These are phyloP conservation scores for Stemphylium lycopersici DNA, from an alignment of 2,329 filamentous ascomycete species.

Conservation along the genomic window DNA sequence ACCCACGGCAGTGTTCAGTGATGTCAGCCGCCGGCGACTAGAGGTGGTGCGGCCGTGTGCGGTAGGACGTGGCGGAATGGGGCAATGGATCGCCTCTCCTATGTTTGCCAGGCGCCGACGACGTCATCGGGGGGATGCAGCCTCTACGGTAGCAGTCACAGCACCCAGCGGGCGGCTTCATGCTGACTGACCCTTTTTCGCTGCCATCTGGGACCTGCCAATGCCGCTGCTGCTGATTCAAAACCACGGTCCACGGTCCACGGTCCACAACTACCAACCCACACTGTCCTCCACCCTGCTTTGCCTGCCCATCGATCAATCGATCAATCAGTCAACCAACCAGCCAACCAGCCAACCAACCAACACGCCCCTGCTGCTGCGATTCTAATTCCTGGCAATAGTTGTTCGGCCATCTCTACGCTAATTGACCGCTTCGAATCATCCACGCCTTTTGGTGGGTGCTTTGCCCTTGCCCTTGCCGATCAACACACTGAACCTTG, in stretches of 20 bases:
- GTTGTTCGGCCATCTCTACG: conserved; percentile 12
- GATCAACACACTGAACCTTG: neutral
- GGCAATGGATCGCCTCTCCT: conserved; percentile 10
- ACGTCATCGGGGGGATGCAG: conserved; percentile 9
- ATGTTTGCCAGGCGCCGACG: conserved; percentile 5
- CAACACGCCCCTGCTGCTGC: conserved; percentile 1
- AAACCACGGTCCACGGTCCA: neutral
- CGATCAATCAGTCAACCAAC: neutral
- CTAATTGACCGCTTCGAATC: conserved; percentile 19
- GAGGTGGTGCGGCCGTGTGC: conserved; percentile 3
- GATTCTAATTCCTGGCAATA: neutral
- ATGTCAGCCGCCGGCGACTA: conserved; percentile 10
- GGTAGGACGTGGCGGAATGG: conserved; percentile 1
- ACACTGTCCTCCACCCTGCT: no score
- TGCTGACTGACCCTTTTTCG: neutral
- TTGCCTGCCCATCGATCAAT: neutral
- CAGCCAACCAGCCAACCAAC: neutral
- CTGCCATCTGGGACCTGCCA: no score
- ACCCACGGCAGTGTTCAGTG: conserved; percentile 7
- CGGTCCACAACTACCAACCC: no score
- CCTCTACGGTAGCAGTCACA: neutral
- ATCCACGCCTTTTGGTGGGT: conserved; percentile 10
- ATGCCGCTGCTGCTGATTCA: neutral
- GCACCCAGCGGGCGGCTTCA: neutral
- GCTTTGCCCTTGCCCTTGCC: conserved; percentile 8